Evolutionary conservation across 208 protist genomes (phyloP).

Genomic region (Trypanosoma cruzi): DNA sequence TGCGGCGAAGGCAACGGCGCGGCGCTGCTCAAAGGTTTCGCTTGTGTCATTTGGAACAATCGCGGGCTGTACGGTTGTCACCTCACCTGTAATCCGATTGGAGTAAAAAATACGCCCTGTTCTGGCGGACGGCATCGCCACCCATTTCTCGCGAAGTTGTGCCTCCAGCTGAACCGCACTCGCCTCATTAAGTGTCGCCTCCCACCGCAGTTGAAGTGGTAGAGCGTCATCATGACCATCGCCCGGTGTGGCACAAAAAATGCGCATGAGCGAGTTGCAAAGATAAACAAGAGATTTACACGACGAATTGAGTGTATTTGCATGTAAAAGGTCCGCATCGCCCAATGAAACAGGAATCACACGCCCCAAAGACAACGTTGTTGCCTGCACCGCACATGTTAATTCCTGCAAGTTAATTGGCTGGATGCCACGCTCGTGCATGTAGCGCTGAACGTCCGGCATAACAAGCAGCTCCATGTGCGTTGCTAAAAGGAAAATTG

Average conservation of each 20-base stretch:
- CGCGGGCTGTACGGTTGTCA: neutral
- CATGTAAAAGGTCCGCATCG: neutral
- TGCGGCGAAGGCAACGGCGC: neutral
- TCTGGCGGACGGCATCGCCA: neutral
- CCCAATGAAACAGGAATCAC: constrained; percentile 4
- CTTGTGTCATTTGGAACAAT: neutral
- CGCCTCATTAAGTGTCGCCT: neutral
- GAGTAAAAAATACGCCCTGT: constrained; percentile 5
- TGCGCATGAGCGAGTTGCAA: neutral
- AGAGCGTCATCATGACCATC: neutral
- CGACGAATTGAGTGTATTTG: neutral
- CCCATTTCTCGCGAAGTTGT: constrained; percentile 9
- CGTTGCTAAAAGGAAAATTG: constrained; percentile 8
- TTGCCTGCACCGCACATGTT: neutral
- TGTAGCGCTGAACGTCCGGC: constrained; percentile 4
- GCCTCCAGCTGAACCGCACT: neutral
- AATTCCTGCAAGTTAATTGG: constrained; percentile 10
- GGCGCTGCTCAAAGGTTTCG: neutral
- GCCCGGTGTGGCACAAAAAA: neutral
- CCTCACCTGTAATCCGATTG: neutral
- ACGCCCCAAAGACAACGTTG: neutral
- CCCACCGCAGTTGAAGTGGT: neutral
- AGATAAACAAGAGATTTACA: neutral
- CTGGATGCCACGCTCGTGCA: constrained; percentile 4
- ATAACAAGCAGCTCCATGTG: constrained; percentile 14